Conservation (phyloP, 345 rosid genomes). For the Triadica sebifera region DNA sequence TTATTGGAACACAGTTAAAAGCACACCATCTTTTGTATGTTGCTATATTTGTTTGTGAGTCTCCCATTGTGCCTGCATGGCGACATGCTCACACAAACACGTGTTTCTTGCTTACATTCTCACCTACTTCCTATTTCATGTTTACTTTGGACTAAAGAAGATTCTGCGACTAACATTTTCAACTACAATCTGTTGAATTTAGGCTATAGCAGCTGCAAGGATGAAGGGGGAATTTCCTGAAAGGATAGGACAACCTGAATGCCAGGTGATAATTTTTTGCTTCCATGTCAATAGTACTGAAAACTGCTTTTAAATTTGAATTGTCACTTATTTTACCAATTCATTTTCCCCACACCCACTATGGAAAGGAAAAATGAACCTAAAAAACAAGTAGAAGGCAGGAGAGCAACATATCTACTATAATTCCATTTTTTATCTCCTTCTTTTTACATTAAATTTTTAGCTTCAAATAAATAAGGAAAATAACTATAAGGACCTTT, state of each 20-base stretch:
- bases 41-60: not conserved
- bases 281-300: not conserved
- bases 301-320: too few relatives aligned
- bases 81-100: not conserved
- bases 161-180: conserved; percentile 15
- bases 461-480: not conserved
- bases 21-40: conserved; percentile 1
- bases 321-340: too few relatives aligned
- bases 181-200: conserved; percentile 25
- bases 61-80: not conserved
- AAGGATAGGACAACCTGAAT: conserved; percentile 91
- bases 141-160: conserved; percentile 5
- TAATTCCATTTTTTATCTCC: not conserved
- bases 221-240: conserved; percentile 97
- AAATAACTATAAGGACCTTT: not conserved
- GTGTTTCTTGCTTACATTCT: not conserved
- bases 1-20: conserved; percentile 14
- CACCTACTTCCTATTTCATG: not conserved
- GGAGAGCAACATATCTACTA: not conserved
- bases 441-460: not conserved
- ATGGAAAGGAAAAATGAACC: not conserved
- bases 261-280: conserved; percentile 62
- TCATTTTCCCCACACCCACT: not conserved
- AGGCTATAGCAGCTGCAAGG: conserved; percentile 94
- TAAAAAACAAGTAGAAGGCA: not conserved